Conservation (phyloP, 176 grass and related monocot species). For the Triticum timopheevii region DNA sequence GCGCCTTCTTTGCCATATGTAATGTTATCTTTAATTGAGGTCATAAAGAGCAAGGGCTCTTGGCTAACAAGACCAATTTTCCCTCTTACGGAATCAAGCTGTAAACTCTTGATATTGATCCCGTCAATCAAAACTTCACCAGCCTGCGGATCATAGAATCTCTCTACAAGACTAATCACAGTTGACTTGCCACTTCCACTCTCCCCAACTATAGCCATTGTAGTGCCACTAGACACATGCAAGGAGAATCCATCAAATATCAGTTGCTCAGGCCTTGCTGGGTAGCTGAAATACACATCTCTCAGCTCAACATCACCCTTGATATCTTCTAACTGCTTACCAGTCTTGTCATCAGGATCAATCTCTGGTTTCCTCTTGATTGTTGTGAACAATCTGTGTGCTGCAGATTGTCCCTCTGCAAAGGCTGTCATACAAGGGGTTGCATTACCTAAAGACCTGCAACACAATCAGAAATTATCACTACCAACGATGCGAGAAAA, state of each 20-base stretch:
- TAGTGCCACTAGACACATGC: slow-evolving; percentile 57
- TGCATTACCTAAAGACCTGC: slow-evolving; percentile 81
- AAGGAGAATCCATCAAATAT: slow-evolving; percentile 89
- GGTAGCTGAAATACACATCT: slow-evolving; percentile 83
- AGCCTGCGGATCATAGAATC: slow-evolving; percentile 85
- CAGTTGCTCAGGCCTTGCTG: slow-evolving; percentile 67
- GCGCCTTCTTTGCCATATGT: slow-evolving; percentile 81
- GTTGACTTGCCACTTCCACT: slow-evolving; percentile 96
- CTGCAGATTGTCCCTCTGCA: slow-evolving; percentile 78
- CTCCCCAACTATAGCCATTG: slow-evolving; percentile 89
- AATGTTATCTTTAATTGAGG: slow-evolving; percentile 85
- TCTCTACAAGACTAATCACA: slow-evolving; percentile 72
- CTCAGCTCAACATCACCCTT: slow-evolving; percentile 75
- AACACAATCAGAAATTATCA: background rate
- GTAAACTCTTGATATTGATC: slow-evolving; percentile 68
- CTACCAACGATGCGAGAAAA: slow-evolving; percentile 24
- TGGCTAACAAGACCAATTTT: slow-evolving; percentile 91
- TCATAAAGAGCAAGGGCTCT: slow-evolving; percentile 85
- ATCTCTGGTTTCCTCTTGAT: slow-evolving; percentile 85
- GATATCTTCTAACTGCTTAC: slow-evolving; percentile 54
- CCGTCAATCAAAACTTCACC: slow-evolving; percentile 87
- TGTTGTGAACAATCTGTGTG: slow-evolving; percentile 71
- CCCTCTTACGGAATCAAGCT: slow-evolving; percentile 70
- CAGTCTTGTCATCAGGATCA: slow-evolving; percentile 58
- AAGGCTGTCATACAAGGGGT: slow-evolving; percentile 74